A percentile compares a stretch with the other conserved stretches of the same genome.
Conservation (phyloP, 1,284 basidiomycete species). For the Moniliella sp. region DNA sequence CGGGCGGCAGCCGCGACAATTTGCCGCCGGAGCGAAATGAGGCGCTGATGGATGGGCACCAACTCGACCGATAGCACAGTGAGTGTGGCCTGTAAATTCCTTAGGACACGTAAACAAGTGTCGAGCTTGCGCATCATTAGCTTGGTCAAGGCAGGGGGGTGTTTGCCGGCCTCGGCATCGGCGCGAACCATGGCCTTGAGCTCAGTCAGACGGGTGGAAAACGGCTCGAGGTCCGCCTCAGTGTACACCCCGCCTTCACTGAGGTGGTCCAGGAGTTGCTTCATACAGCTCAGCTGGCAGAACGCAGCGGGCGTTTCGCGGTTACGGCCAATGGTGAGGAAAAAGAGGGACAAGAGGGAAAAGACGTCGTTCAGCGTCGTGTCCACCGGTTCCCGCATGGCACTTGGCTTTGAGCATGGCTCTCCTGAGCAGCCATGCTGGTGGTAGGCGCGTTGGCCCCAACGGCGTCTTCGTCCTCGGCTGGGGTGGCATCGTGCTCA, state of each 20-base stretch:
- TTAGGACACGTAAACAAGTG: slow-evolving; percentile 44
- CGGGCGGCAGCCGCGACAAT: slow-evolving; percentile 75
- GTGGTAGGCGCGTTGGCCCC: too few species aligned
- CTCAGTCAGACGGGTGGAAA: slow-evolving; percentile 19
- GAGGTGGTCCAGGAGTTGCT: slow-evolving; percentile 29
- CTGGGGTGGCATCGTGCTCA: slow-evolving; percentile 25
- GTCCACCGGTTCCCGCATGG: slow-evolving; percentile 10
- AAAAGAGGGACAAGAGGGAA: slow-evolving; percentile 28
- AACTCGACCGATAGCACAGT: slow-evolving; percentile 33
- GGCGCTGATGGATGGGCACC: slow-evolving; percentile 40
- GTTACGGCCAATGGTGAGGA: slow-evolving; percentile 30
- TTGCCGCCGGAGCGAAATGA: slow-evolving; percentile 68
- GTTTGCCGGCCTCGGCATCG: slow-evolving; percentile 47
- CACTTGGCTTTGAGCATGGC: too few species aligned
- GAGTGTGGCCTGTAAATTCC: slow-evolving; percentile 21
- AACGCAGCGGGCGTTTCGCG: slow-evolving; percentile 28
- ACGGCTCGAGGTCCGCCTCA: slow-evolving; percentile 27
- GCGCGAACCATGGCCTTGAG: slow-evolving; percentile 24
- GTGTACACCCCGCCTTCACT: slow-evolving; percentile 30
- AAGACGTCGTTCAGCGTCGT: slow-evolving; percentile 33
- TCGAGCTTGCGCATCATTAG: slow-evolving; percentile 73
- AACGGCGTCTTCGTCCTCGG: too few species aligned
- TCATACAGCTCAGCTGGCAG: slow-evolving; percentile 29
- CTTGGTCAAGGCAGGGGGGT: slow-evolving; percentile 66
- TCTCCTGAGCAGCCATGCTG: too few species aligned